Conservation (phyloP, 768 basidiomycete genomes). For the Pleurotus giganteus region DNA sequence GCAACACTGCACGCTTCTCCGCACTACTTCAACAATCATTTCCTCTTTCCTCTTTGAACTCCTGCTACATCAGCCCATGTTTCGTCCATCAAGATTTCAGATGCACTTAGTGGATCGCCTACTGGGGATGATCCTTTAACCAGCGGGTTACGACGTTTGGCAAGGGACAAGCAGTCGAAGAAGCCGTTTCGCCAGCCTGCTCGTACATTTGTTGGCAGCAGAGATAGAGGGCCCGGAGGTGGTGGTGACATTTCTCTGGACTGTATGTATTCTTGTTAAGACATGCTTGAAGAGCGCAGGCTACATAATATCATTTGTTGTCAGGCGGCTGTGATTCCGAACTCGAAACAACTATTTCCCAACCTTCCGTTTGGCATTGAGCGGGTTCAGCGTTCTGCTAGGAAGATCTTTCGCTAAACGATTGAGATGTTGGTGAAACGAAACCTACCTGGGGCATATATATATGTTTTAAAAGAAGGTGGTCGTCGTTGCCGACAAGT, state of each 20-base stretch:
- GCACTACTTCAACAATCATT: constrained; percentile 9
- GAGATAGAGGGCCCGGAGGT: constrained; percentile 51
- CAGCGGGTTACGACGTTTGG: constrained; percentile 51
- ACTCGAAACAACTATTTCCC: not conserved
- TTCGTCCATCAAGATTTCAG: not conserved
- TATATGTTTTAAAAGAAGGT: not conserved
- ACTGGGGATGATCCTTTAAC: constrained; percentile 49
- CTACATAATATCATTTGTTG: not conserved
- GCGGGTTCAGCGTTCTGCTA: no score
- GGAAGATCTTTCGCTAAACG: not conserved
- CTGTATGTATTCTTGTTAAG: constrained; percentile 61
- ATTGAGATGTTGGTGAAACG: not conserved
- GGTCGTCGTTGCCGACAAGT: not conserved
- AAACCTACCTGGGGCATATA: not conserved
- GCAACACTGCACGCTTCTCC: constrained; percentile 2
- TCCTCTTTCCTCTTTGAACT: not conserved
- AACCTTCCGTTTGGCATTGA: no score
- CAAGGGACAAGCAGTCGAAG: constrained; percentile 64
- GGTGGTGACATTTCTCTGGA: constrained; percentile 58
- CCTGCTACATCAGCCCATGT: constrained; percentile 6
- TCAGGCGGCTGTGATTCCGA: not conserved
- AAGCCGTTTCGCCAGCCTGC: constrained; percentile 30
- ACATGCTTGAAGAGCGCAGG: constrained; percentile 31
- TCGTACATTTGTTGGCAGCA: constrained; percentile 65
- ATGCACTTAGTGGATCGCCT: not conserved